phyloP scores from a whole-genome alignment of 2,329 filamentous ascomycete genomes.

The Beauveria rudraprayagi region DNA sequence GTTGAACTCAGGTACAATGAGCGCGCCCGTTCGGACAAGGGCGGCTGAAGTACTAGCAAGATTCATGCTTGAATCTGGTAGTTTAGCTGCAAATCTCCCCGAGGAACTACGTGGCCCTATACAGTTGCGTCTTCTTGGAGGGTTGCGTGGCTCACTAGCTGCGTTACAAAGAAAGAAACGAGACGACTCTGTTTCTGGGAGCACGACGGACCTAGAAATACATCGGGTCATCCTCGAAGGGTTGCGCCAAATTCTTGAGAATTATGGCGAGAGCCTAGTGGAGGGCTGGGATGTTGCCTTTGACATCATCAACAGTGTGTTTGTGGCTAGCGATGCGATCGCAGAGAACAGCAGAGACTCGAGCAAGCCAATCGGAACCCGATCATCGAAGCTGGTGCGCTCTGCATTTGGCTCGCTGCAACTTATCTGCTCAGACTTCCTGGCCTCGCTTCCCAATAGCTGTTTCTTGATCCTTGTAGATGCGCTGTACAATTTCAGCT shows the following conservation, averaged over 20 bases:
- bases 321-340: constrained; percentile 39
- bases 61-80: constrained; percentile 50
- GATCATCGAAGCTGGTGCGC: constrained; percentile 69
- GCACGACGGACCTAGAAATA: constrained; percentile 65
- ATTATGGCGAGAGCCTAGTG: constrained; percentile 75
- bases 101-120: constrained; percentile 48
- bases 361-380: constrained; percentile 36
- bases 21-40: constrained; percentile 45
- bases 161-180: constrained; percentile 46
- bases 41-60: constrained; percentile 58
- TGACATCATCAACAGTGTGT: constrained; percentile 75
- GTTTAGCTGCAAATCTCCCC: constrained; percentile 44
- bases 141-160: constrained; percentile 52
- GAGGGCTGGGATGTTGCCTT: constrained; percentile 84
- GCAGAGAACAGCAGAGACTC: constrained; percentile 20
- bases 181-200: constrained; percentile 46
- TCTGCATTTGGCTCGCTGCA: constrained; percentile 85
- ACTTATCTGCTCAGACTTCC: constrained; percentile 89
- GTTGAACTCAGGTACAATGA: constrained; percentile 38
- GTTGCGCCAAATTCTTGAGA: constrained; percentile 74
- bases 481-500: constrained; percentile 81
- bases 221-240: constrained; percentile 74
- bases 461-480: constrained; percentile 75
- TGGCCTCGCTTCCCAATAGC: constrained; percentile 61
- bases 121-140: constrained; percentile 63